These are phyloP conservation scores for Cyclotella distinguenda DNA, from an alignment of 108 stramenopile genomes.

Conservation along the genomic window DNA sequence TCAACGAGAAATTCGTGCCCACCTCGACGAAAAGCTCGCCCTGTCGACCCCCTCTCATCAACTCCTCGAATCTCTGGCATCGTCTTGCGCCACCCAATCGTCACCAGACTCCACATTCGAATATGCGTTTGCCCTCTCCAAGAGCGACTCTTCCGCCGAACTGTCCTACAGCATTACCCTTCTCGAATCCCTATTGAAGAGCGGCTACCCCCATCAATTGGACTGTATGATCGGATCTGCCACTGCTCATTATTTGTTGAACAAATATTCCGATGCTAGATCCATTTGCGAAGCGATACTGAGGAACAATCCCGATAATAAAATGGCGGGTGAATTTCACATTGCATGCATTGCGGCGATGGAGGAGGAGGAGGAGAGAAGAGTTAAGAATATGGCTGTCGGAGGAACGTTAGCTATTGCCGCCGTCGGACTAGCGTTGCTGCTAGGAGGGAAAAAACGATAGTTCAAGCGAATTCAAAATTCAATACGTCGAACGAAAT, in stretches of 20 bases:
- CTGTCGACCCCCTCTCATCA: constrained; percentile 59
- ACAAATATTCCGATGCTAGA: constrained; percentile 65
- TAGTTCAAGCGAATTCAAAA: background rate
- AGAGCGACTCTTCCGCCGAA: constrained; percentile 58
- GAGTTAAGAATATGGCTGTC: constrained; percentile 64
- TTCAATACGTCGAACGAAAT: background rate
- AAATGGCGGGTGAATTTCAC: constrained; percentile 74
- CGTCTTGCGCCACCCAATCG: constrained; percentile 62
- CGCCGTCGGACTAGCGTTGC: constrained; percentile 61
- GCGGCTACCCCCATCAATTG: constrained; percentile 74
- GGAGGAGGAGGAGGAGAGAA: constrained; percentile 66
- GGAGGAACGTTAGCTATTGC: constrained; percentile 71
- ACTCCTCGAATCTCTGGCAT: constrained; percentile 79
- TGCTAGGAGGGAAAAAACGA: constrained; percentile 27
- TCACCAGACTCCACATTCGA: constrained; percentile 74
- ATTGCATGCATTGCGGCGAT: constrained; percentile 62
- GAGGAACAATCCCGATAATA: constrained; percentile 64
- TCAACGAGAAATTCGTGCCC: constrained; percentile 53
- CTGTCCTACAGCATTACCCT: constrained; percentile 73
- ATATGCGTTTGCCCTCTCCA: constrained; percentile 82
- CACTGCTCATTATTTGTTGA: constrained; percentile 75
- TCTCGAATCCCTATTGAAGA: constrained; percentile 71
- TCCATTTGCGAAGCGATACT: constrained; percentile 75
- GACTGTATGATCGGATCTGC: constrained; percentile 86
- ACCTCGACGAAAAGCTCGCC: constrained; percentile 71